These are phyloP conservation scores for Eremomyces bilateralis DNA, from an alignment of 495 filamentous ascomycete genomes.

Conservation along the genomic window DNA sequence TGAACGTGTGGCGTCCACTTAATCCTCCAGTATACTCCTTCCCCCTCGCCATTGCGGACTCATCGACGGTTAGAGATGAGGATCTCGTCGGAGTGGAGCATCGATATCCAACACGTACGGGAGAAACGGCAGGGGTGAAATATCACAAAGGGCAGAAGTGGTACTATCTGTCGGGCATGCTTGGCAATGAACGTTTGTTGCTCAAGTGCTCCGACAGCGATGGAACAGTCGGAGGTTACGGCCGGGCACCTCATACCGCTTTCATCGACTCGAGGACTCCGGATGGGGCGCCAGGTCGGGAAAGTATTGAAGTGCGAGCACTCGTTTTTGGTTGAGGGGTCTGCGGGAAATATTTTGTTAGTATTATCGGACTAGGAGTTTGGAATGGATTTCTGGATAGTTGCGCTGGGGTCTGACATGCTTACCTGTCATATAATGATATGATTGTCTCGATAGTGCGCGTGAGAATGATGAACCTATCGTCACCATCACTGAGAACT, in stretches of 20 bases:
- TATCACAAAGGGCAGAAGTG: conserved; percentile 39
- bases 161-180: conserved; percentile 66
- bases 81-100: conserved; percentile 57
- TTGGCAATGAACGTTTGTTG: conserved; percentile 47
- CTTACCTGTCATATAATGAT: no score
- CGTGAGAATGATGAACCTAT: no score
- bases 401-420: no score
- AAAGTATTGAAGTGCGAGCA: conserved; percentile 77
- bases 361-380: no score
- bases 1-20: conserved; percentile 76
- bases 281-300: conserved; percentile 25
- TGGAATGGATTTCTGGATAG: no score
- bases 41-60: conserved; percentile 53
- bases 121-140: conserved; percentile 55
- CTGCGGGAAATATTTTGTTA: not conserved
- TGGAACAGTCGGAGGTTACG: conserved; percentile 27
- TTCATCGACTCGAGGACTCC: conserved; percentile 53
- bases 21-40: conserved; percentile 46
- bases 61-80: conserved; percentile 30
- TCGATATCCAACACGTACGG: conserved; percentile 47
- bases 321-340: conserved; percentile 48
- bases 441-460: no score
- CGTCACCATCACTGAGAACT: no score
- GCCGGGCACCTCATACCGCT: conserved; percentile 58
- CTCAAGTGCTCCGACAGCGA: conserved; percentile 67